Percentiles rank a stretch among this genome's conserved stretches.
phyloP scores from a whole-genome alignment of 1,139 yeast genomes.

The Nadsonia starkeyi-henricii region DNA sequence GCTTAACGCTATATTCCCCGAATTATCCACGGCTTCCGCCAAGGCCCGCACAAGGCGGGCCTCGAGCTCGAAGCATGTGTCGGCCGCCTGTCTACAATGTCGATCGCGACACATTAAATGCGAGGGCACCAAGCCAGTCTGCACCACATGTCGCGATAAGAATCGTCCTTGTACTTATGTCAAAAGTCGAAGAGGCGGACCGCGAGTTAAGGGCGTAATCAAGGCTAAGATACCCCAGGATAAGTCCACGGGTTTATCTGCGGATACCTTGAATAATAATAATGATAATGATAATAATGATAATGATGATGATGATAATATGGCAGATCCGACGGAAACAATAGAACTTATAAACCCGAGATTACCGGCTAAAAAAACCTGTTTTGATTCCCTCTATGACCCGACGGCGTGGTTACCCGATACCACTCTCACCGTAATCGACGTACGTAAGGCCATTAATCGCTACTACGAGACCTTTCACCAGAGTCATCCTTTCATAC shows the following conservation, averaged over 20 bases:
- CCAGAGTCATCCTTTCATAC: neutral
- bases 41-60: too few relatives aligned
- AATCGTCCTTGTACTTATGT: neutral
- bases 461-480: neutral
- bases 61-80: neutral
- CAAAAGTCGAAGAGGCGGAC: neutral
- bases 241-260: too few relatives aligned
- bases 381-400: neutral
- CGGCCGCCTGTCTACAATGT: neutral
- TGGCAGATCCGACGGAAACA: too few relatives aligned
- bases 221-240: too few relatives aligned
- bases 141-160: neutral
- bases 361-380: too few relatives aligned
- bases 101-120: neutral
- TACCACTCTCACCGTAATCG: neutral
- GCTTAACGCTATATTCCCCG: too few relatives aligned
- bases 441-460: neutral
- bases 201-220: neutral
- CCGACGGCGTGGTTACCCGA: neutral
- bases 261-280: too few relatives aligned
- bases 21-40: too few relatives aligned
- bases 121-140: neutral
- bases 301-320: too few relatives aligned
- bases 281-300: too few relatives aligned
- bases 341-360: too few relatives aligned